These are phyloP conservation scores for Phylloporus gajari DNA, from an alignment of 1,284 basidiomycete genomes.

Conservation along the genomic window DNA sequence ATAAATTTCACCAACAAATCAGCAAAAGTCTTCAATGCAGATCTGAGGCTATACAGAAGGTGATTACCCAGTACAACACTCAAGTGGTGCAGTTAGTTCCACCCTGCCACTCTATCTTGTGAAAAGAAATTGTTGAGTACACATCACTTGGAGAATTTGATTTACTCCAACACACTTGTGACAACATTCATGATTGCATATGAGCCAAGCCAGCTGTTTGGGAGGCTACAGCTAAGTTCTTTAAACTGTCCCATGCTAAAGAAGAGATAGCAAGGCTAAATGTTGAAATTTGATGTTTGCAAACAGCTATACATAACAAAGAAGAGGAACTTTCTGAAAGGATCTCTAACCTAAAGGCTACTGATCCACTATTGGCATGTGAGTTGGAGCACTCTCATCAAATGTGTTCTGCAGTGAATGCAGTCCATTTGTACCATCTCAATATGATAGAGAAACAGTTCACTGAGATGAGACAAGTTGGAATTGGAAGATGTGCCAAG, in stretches of 20 bases:
- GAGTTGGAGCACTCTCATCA: too few species aligned
- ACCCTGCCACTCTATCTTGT: not conserved
- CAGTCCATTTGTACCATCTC: too few species aligned
- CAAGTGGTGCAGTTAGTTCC: not conserved
- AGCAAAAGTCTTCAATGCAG: not conserved
- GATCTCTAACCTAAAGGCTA: too few species aligned
- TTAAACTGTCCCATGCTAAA: not conserved
- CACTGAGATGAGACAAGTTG: too few species aligned
- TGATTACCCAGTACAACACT: not conserved
- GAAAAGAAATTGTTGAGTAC: not conserved
- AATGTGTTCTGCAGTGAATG: too few species aligned
- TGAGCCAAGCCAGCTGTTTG: not conserved
- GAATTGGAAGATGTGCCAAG: too few species aligned
- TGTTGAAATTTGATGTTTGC: too few species aligned
- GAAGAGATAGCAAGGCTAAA: not conserved
- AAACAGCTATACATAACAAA: too few species aligned
- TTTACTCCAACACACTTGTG: not conserved
- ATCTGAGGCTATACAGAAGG: not conserved
- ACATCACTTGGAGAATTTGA: not conserved
- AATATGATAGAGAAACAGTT: too few species aligned
- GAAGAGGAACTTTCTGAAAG: too few species aligned
- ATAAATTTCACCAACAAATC: not conserved
- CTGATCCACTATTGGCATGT: too few species aligned
- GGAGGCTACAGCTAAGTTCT: not conserved
- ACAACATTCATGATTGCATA: not conserved